Evolutionary conservation across 116 monocot genomes (phyloP).

Genomic region (Posidonia oceanica): DNA sequence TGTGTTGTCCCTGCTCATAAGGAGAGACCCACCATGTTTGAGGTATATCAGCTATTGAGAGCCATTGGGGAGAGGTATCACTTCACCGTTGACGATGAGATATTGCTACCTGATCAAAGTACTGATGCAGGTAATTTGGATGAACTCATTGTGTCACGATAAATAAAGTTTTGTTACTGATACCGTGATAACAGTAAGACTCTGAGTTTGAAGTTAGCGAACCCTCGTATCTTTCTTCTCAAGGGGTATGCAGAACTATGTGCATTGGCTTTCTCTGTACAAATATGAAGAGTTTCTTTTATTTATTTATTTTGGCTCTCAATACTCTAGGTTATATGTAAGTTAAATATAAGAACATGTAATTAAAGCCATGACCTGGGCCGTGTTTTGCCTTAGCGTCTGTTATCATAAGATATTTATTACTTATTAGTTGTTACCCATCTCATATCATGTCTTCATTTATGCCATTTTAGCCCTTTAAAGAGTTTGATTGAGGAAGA

Average conservation of each 20-base stretch:
- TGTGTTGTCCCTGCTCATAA: conserved; percentile 37
- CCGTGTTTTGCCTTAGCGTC: too few relatives aligned
- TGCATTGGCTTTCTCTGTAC: background rate
- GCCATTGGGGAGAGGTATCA: conserved; percentile 51
- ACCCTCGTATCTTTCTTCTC: too few relatives aligned
- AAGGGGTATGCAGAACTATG: too few relatives aligned
- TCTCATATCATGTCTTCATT: too few relatives aligned
- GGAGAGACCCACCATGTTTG: conserved; percentile 64
- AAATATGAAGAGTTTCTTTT: background rate
- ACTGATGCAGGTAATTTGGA: conserved; percentile 24
- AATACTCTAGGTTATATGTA: background rate
- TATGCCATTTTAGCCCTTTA: too few relatives aligned
- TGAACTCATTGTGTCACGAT: conserved; percentile 40
- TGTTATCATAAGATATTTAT: too few relatives aligned
- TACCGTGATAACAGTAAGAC: too few relatives aligned
- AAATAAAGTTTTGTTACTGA: background rate
- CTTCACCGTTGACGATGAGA: conserved; percentile 34
- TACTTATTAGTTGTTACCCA: too few relatives aligned
- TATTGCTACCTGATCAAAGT: conserved; percentile 15
- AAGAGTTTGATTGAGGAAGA: too few relatives aligned
- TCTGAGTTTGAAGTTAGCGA: too few relatives aligned
- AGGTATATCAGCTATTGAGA: conserved; percentile 54
- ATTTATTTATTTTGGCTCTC: background rate
- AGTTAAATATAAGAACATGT: background rate
- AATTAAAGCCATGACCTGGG: background rate